Conservation (phyloP, 306 rosid genomes). For the Gleditsia sinensis region DNA sequence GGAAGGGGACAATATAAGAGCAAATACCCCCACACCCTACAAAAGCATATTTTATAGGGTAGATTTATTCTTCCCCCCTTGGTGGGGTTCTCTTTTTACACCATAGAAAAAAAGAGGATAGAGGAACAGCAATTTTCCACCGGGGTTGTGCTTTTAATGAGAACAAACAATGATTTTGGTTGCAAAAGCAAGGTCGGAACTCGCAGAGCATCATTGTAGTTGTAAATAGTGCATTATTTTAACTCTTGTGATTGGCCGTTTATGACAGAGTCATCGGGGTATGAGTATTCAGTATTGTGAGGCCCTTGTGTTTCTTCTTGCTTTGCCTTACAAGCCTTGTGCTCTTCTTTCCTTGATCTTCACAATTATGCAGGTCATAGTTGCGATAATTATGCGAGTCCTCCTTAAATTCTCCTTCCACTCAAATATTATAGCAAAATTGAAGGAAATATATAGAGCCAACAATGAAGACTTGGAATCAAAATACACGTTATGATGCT, state of each 20-base stretch:
- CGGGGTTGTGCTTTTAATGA: conserved; percentile 50
- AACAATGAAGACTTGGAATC: neutral
- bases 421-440: no score
- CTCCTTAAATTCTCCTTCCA: neutral
- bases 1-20: no score
- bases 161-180: conserved; percentile 39
- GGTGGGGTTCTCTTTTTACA: no score
- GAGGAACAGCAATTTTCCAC: conserved; percentile 1
- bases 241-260: conserved; percentile 28
- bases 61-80: no score
- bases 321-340: conserved; percentile 4
- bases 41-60: no score
- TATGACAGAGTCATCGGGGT: conserved; percentile 39
- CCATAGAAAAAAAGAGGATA: no score
- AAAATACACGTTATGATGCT: neutral
- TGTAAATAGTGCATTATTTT: conserved; percentile 25
- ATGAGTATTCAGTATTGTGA: conserved; percentile 23
- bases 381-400: neutral
- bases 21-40: no score
- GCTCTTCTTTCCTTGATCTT: no score
- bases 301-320: conserved; percentile 32
- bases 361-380: neutral
- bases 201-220: neutral
- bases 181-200: conserved; percentile 36
- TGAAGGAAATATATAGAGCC: no score